Evolutionary conservation across 257 asterid genomes (phyloP).

Genomic region (Plectranthus barbatus): DNA sequence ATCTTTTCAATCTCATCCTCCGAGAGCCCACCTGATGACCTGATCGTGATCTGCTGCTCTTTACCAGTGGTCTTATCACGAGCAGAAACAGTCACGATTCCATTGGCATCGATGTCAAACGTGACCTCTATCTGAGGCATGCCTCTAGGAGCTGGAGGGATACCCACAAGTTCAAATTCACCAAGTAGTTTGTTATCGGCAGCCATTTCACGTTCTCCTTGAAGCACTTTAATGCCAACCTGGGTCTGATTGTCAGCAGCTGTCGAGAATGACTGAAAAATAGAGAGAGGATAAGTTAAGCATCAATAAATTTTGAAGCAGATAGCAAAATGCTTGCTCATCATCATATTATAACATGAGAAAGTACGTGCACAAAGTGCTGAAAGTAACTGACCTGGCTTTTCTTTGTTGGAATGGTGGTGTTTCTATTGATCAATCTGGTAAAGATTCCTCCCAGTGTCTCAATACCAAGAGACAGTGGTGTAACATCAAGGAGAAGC

Average conservation of each 20-base stretch:
- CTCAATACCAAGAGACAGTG: constrained; percentile 71
- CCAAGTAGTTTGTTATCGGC: constrained; percentile 52
- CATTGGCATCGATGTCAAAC: constrained; percentile 67
- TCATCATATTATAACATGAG: too few relatives aligned
- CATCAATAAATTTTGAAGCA: background rate
- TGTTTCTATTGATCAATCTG: constrained; percentile 60
- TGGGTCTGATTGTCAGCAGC: constrained; percentile 74
- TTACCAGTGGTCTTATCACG: constrained; percentile 58
- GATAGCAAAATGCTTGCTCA: too few relatives aligned
- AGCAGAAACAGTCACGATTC: constrained; percentile 56
- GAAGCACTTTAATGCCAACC: constrained; percentile 59
- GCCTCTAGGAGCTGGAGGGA: constrained; percentile 70
- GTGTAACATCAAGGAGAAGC: constrained; percentile 70
- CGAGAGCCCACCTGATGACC: constrained; percentile 57
- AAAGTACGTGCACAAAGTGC: too few relatives aligned
- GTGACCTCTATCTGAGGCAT: constrained; percentile 66
- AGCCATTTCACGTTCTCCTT: constrained; percentile 73
- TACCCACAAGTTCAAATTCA: constrained; percentile 58
- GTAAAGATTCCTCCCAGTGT: constrained; percentile 70
- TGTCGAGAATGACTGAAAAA: constrained; percentile 50
- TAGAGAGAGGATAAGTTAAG: background rate
- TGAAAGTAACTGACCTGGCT: too few relatives aligned
- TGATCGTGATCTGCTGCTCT: constrained; percentile 62
- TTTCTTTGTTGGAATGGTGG: constrained; percentile 72
- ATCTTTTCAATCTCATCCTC: too few relatives aligned